These are phyloP conservation scores for Dentiscutata heterogama DNA, from an alignment of 371 early-diverging fungal genomes.

Conservation along the genomic window DNA sequence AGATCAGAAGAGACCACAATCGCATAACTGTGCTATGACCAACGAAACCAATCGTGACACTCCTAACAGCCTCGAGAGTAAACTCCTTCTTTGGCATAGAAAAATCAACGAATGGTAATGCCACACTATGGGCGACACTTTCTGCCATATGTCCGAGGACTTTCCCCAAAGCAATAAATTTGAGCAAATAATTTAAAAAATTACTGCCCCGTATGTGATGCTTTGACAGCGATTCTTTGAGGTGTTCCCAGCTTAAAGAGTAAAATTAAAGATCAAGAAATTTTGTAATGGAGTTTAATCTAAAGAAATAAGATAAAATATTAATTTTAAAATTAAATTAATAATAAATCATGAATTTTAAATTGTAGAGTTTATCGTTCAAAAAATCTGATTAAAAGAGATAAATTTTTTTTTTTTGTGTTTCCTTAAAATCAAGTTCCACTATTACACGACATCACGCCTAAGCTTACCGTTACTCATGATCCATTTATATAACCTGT, in stretches of 20 bases:
- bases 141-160: constrained; percentile 46
- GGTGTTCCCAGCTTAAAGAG: constrained; percentile 20
- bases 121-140: constrained; percentile 45
- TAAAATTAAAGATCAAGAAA: too few relatives aligned
- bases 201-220: constrained; percentile 40
- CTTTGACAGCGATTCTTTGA: constrained; percentile 46
- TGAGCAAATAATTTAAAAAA: neutral
- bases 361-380: too few relatives aligned
- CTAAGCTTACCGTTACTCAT: too few relatives aligned
- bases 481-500: too few relatives aligned
- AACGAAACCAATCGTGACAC: constrained; percentile 34
- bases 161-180: constrained; percentile 44
- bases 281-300: too few relatives aligned
- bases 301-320: too few relatives aligned
- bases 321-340: too few relatives aligned
- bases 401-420: too few relatives aligned
- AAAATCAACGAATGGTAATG: neutral
- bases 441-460: too few relatives aligned
- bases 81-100: constrained; percentile 12
- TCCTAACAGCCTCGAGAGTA: neutral
- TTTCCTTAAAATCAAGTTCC: too few relatives aligned
- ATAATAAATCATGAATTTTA: too few relatives aligned
- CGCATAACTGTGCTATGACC: constrained; percentile 47
- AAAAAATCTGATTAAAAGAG: too few relatives aligned
- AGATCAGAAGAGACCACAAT: constrained; percentile 30